phyloP scores from a whole-genome alignment of 305 asterid species.

The Nicotiana rustica region DNA sequence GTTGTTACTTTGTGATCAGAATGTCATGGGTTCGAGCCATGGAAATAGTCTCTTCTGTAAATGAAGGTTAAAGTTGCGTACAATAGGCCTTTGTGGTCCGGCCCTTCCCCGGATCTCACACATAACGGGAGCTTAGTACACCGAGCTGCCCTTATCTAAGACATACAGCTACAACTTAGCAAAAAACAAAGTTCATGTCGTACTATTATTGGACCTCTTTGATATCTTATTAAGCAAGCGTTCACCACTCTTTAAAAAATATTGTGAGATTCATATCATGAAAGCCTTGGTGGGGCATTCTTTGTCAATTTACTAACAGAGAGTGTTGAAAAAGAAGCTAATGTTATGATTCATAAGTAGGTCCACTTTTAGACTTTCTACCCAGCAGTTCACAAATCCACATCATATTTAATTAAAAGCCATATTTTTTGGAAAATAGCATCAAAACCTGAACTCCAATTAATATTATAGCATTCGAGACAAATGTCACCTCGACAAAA shows the following conservation, averaged over 20 bases:
- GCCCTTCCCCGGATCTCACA: rapidly evolving
- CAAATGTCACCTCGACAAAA: no score
- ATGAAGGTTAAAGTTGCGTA: no score
- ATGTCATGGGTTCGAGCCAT: no score
- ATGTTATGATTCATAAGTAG: constrained; percentile 21
- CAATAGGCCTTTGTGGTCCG: no score
- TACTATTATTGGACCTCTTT: neutral
- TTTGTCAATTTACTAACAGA: constrained; percentile 24
- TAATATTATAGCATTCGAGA: no score
- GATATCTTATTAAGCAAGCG: constrained; percentile 8
- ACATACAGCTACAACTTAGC: neutral
- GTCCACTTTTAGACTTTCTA: neutral
- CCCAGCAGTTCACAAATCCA: neutral
- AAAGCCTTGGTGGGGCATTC: neutral
- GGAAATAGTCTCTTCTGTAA: no score
- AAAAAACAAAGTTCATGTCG: neutral
- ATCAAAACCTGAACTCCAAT: neutral
- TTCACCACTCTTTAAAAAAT: neutral
- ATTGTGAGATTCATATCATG: neutral
- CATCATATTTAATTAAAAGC: neutral
- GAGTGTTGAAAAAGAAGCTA: constrained; percentile 10
- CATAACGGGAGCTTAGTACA: no score
- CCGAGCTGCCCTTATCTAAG: no score
- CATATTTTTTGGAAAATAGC: neutral
- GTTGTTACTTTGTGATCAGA: no score